These are phyloP conservation scores for Fusarium coicis DNA, from an alignment of 2,329 filamentous ascomycete genomes.

Conservation along the genomic window DNA sequence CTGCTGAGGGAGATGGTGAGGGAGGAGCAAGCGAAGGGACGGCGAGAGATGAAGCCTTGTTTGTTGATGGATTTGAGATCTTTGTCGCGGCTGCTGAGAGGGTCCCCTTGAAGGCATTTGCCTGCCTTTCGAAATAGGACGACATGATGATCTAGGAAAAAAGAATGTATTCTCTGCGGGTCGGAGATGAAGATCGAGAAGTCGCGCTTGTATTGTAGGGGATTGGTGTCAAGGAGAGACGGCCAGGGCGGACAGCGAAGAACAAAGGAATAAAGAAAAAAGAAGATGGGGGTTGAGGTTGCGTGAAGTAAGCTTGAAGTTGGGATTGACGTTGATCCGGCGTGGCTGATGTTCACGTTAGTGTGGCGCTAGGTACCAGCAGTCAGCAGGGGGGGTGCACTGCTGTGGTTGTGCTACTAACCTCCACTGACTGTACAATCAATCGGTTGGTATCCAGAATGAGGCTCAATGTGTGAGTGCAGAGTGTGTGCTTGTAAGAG, in stretches of 20 bases:
- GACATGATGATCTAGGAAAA: conserved; percentile 61
- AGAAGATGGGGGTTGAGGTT: background rate
- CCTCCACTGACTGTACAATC: background rate
- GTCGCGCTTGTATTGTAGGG: background rate
- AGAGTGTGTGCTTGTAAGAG: background rate
- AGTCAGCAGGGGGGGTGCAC: background rate
- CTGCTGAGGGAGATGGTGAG: conserved; percentile 70
- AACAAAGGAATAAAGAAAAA: conserved; percentile 23
- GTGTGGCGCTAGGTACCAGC: conserved; percentile 26
- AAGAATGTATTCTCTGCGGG: conserved; percentile 3
- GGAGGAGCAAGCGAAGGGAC: conserved; percentile 61
- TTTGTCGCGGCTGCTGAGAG: conserved; percentile 73
- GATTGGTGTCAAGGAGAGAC: conserved; percentile 18
- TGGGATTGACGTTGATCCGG: conserved; percentile 41
- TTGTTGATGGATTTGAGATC: conserved; percentile 60
- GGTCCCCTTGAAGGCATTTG: conserved; percentile 69
- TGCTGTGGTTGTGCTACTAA: background rate
- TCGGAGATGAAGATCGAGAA: background rate
- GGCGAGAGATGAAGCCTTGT: conserved; percentile 48
- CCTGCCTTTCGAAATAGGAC: conserved; percentile 71
- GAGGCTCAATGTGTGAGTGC: background rate
- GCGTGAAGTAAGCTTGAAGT: conserved; percentile 24
- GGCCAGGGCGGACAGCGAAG: conserved; percentile 4
- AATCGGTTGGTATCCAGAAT: background rate
- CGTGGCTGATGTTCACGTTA: conserved; percentile 37